Evolutionary conservation across 1,284 basidiomycete genomes (phyloP).

Genomic region (Coniferiporia weirii): DNA sequence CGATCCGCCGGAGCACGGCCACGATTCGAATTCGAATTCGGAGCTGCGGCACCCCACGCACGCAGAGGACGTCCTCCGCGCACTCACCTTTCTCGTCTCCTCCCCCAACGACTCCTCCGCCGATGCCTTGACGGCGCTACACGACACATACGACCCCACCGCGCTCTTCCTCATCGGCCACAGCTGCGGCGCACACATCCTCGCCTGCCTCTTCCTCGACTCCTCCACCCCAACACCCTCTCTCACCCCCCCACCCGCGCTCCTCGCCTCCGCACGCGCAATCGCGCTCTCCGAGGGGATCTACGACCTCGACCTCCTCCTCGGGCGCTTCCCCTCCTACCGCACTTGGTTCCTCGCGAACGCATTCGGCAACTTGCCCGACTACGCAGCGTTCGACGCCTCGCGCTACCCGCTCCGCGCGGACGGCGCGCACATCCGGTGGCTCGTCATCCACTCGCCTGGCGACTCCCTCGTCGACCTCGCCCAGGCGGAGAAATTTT

Average conservation of each 20-base stretch:
- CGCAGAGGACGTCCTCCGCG: constrained; percentile 54
- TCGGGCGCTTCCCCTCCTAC: constrained; percentile 58
- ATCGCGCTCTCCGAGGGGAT: constrained; percentile 68
- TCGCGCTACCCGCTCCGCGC: constrained; percentile 35
- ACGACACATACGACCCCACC: constrained; percentile 33
- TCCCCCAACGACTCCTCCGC: constrained; percentile 34
- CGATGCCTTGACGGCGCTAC: not conserved
- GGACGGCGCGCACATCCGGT: constrained; percentile 38
- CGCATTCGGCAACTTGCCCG: constrained; percentile 45
- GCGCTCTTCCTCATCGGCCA: constrained; percentile 63
- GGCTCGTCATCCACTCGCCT: constrained; percentile 69
- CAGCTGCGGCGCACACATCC: constrained; percentile 76
- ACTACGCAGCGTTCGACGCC: constrained; percentile 48
- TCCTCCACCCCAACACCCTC: constrained; percentile 36
- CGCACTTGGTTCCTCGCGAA: constrained; percentile 58
- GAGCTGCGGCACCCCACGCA: constrained; percentile 63
- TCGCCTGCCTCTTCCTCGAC: constrained; percentile 62
- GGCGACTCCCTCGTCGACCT: constrained; percentile 64
- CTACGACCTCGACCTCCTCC: constrained; percentile 63
- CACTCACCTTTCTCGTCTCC: constrained; percentile 49
- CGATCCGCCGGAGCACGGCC: constrained; percentile 26
- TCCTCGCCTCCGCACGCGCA: constrained; percentile 47
- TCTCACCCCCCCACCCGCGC: constrained; percentile 40
- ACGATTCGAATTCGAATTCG: constrained; percentile 25
- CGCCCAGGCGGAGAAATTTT: constrained; percentile 57